Percentiles rank a stretch among this genome's conserved stretches.
Evolutionary conservation across 768 basidiomycete genomes (phyloP).

Genomic region (Pilatotrama ljubarskyi): DNA sequence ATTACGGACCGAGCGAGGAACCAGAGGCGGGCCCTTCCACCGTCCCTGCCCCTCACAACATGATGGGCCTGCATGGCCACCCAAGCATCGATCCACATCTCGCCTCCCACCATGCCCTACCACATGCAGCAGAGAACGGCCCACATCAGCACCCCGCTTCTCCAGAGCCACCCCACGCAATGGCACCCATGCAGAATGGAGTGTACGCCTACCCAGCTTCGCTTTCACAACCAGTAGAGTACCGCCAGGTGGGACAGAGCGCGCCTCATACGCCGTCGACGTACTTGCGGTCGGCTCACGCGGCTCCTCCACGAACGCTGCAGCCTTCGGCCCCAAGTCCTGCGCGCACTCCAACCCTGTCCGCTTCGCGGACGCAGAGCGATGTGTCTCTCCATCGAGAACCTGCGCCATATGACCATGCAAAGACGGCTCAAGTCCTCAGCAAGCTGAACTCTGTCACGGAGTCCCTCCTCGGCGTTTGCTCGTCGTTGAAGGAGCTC

Average conservation of each 20-base stretch:
- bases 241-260: background rate
- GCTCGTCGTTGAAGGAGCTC: conserved; percentile 46
- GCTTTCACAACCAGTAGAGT: background rate
- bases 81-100: conserved; percentile 18
- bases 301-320: background rate
- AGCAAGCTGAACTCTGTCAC: conserved; percentile 50
- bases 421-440: conserved; percentile 40
- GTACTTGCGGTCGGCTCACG: background rate
- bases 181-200: background rate
- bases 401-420: conserved; percentile 14
- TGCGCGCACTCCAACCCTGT: background rate
- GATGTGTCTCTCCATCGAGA: conserved; percentile 6
- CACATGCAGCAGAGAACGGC: background rate
- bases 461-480: conserved; percentile 56
- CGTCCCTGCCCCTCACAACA: background rate
- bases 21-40: background rate
- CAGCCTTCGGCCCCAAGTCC: background rate
- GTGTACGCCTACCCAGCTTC: background rate
- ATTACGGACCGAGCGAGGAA: conserved; percentile 14
- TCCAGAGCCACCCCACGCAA: background rate
- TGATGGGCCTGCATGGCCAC: conserved; percentile 3
- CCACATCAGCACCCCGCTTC: background rate
- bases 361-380: conserved; percentile 9
- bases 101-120: background rate
- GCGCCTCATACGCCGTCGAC: background rate